Evolutionary conservation across 2,329 filamentous ascomycete genomes (phyloP).

Genomic region (Fusarium miscanthi): DNA sequence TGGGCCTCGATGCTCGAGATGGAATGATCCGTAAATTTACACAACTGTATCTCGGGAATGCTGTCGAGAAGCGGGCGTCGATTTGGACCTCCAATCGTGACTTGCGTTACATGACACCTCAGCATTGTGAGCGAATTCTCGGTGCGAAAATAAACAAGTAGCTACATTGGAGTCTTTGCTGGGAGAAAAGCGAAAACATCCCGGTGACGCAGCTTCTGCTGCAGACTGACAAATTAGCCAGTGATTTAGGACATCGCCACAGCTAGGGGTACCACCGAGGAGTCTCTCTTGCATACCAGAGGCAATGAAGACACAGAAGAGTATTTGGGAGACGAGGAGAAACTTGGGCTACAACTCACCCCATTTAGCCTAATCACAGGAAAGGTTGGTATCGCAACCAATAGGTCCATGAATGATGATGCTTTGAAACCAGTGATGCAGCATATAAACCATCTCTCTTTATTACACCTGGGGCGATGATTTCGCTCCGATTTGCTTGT

Average conservation of each 20-base stretch:
- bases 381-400: background rate
- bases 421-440: background rate
- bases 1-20: too few relatives aligned
- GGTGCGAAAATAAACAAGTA: background rate
- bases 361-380: background rate
- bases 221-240: background rate
- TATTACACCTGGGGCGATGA: accelerated
- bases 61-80: background rate
- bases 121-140: background rate
- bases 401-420: background rate
- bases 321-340: background rate
- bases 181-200: background rate
- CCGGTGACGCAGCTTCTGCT: background rate
- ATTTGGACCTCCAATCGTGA: background rate
- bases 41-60: accelerated
- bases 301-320: accelerated
- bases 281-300: background rate
- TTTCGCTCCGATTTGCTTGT: accelerated
- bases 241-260: background rate
- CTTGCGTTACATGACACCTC: background rate
- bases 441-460: background rate
- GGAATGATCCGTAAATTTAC: background rate
- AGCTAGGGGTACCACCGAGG: accelerated
- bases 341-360: background rate
- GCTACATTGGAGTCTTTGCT: background rate